Conservation (phyloP, 2,329 filamentous ascomycete species). For the Orbilia brochopaga region DNA sequence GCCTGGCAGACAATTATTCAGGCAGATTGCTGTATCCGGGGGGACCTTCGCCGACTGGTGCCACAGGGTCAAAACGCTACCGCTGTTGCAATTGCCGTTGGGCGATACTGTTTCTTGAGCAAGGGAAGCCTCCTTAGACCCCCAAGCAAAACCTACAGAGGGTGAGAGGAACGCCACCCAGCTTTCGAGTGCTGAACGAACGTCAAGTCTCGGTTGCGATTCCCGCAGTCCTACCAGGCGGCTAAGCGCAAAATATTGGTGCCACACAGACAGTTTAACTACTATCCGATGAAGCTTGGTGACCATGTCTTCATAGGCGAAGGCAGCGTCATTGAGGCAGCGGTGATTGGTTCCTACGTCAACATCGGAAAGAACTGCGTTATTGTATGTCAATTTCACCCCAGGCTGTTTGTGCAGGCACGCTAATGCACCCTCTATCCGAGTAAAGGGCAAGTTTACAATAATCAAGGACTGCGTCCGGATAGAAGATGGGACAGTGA, state of each 20-base stretch:
- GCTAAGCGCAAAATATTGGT: neutral
- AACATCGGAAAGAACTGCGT: conserved; percentile 79
- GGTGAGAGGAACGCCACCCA: too few relatives aligned
- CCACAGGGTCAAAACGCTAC: conserved; percentile 58
- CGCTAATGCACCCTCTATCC: neutral
- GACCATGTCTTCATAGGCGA: conserved; percentile 91
- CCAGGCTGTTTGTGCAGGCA: neutral
- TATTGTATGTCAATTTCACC: conserved; percentile 59
- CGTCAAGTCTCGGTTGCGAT: too few relatives aligned
- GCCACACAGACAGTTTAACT: conserved; percentile 65
- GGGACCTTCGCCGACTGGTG: conserved; percentile 74
- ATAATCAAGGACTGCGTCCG: conserved; percentile 94
- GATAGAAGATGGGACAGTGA: conserved; percentile 80
- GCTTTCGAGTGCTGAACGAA: neutral
- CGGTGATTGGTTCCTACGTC: conserved; percentile 82
- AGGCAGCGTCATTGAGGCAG: conserved; percentile 77
- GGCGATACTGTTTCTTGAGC: conserved; percentile 87
- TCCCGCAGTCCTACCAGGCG: too few relatives aligned
- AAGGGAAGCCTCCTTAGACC: conserved; percentile 79
- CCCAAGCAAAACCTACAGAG: conserved; percentile 80
- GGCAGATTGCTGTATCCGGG: conserved; percentile 90
- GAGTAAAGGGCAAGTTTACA: conserved; percentile 59
- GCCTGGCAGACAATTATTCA: conserved; percentile 78
- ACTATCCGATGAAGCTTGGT: conserved; percentile 88
- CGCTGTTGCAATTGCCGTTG: conserved; percentile 80